A percentile compares a stretch with the other conserved stretches of the same genome.
phyloP scores from a whole-genome alignment of 1,284 basidiomycete species.

The Leccinum pallidistipes region DNA sequence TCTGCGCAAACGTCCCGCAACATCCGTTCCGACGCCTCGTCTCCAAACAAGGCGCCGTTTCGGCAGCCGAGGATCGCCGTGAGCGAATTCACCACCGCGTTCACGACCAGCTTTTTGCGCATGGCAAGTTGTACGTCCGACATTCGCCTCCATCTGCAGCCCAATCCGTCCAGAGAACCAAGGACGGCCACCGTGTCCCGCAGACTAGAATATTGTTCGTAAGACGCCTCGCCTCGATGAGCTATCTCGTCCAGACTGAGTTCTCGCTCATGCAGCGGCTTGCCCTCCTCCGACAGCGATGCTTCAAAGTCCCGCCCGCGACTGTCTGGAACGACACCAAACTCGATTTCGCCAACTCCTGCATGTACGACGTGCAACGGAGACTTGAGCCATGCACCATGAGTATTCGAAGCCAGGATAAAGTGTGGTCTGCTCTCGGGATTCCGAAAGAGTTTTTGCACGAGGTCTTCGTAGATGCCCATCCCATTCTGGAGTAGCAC shows the following conservation, averaged over 20 bases:
- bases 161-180: constrained; percentile 54
- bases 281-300: constrained; percentile 39
- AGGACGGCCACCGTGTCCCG: constrained; percentile 72
- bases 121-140: constrained; percentile 70
- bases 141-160: constrained; percentile 69
- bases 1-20: constrained; percentile 55
- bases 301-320: constrained; percentile 60
- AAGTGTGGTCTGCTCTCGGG: constrained; percentile 78
- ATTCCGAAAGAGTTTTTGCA: constrained; percentile 73
- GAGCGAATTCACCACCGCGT: constrained; percentile 86
- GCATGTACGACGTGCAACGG: constrained; percentile 71
- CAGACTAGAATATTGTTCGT: constrained; percentile 55
- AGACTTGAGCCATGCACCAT: constrained; percentile 65
- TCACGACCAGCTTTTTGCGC: constrained; percentile 84
- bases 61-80: constrained; percentile 81
- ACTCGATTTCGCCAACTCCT: constrained; percentile 70
- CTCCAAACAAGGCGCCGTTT: constrained; percentile 72
- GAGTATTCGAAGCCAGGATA: constrained; percentile 81
- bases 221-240: constrained; percentile 39
- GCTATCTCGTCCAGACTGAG: constrained; percentile 58
- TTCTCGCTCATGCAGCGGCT: constrained; percentile 38
- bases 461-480: constrained; percentile 85
- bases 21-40: constrained; percentile 45
- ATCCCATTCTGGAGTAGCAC: constrained; percentile 92
- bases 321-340: constrained; percentile 79